Conservation (phyloP, 495 filamentous ascomycete species). For the Xylaria cubensis region DNA sequence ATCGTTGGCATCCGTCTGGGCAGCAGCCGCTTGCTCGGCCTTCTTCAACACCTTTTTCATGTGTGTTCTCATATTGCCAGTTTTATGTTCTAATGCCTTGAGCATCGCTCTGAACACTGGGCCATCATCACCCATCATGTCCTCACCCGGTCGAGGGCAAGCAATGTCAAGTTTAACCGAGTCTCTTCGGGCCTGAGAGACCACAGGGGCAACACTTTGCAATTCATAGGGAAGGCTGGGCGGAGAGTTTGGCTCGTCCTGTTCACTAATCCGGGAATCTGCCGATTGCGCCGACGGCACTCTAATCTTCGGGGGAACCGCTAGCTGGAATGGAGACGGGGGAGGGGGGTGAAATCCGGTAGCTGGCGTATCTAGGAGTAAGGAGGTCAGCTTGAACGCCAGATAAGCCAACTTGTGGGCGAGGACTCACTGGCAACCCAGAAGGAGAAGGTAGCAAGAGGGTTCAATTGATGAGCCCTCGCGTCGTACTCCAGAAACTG, state of each 20-base stretch:
- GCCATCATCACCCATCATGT: constrained; percentile 89
- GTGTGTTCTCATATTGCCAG: constrained; percentile 85
- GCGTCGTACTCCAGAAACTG: constrained; percentile 96
- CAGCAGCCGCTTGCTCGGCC: constrained; percentile 82
- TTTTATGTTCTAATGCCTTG: constrained; percentile 96
- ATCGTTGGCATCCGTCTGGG: constrained; percentile 84
- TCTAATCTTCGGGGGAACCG: constrained; percentile 76
- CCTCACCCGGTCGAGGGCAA: constrained; percentile 84
- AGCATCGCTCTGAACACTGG: constrained; percentile 96
- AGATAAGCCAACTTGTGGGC: constrained; percentile 39
- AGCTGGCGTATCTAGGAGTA: constrained; percentile 41
- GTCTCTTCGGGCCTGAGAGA: constrained; percentile 44
- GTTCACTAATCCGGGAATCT: constrained; percentile 76
- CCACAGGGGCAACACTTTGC: constrained; percentile 47
- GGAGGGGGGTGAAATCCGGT: constrained; percentile 55
- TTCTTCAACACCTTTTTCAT: constrained; percentile 96
- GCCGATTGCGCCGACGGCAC: constrained; percentile 82
- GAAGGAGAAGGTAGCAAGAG: constrained; percentile 89
- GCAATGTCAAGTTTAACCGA: constrained; percentile 86
- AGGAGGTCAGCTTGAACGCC: constrained; percentile 31
- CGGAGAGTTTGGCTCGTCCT: constrained; percentile 71
- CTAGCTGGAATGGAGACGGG: constrained; percentile 73
- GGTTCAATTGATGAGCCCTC: constrained; percentile 84
- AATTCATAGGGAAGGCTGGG: constrained; percentile 49
- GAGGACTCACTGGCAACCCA: constrained; percentile 80